phyloP scores from a whole-genome alignment of 1,139 yeast species.

The Kluyveromyces sp. region DNA sequence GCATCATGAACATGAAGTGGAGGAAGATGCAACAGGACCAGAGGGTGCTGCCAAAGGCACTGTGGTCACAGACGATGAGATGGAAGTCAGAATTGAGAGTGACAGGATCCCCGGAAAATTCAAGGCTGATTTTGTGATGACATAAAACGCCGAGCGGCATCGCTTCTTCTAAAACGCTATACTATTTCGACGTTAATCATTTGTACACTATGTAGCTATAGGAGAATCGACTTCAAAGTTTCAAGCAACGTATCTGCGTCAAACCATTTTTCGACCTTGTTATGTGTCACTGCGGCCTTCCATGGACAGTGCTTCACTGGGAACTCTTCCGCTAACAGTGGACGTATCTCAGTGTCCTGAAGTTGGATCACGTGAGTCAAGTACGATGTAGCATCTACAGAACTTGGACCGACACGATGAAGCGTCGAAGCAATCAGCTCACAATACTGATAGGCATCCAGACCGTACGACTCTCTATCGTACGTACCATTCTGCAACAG shows the following conservation, averaged over 20 bases:
- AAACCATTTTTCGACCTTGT: neutral
- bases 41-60: conserved; percentile 36
- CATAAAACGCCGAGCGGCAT: neutral
- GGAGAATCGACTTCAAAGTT: neutral
- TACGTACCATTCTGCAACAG: conserved; percentile 61
- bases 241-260: neutral
- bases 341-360: neutral
- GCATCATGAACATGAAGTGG: conserved; percentile 83
- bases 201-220: neutral
- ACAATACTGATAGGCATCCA: conserved; percentile 55
- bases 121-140: conserved; percentile 35
- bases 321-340: neutral
- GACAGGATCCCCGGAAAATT: conserved; percentile 35
- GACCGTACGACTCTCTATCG: conserved; percentile 72
- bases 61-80: conserved; percentile 36
- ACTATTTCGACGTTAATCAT: neutral
- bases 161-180: neutral
- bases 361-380: neutral
- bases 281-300: neutral
- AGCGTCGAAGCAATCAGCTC: conserved; percentile 36
- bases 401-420: neutral
- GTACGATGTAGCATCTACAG: neutral
- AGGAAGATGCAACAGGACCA: conserved; percentile 54
- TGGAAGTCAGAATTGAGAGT: conserved; percentile 33
- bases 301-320: neutral